Evolutionary conservation across 2,329 filamentous ascomycete genomes (phyloP).

Genomic region (Trichophyton schoenleinii): DNA sequence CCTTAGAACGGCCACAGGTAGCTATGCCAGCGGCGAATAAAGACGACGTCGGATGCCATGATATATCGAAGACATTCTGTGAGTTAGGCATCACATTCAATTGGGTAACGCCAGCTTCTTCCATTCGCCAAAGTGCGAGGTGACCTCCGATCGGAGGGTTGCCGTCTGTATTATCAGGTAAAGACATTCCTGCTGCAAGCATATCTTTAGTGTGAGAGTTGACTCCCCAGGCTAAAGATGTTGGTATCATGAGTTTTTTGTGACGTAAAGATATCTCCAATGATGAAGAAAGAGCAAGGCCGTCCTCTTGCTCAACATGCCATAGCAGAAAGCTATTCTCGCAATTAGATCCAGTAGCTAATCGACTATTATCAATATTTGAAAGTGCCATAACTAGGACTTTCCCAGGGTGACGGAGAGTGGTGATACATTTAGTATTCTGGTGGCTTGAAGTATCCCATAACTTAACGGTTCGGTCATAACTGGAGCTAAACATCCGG

Average conservation of each 20-base stretch:
- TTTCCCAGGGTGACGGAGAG: conserved; percentile 34
- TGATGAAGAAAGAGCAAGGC: conserved; percentile 15
- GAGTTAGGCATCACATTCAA: conserved; percentile 37
- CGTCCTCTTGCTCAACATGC: conserved; percentile 14
- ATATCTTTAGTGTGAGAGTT: conserved; percentile 27
- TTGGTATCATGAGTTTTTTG: conserved; percentile 24
- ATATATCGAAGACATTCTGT: conserved; percentile 46
- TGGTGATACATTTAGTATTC: conserved; percentile 21
- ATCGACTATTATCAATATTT: conserved; percentile 23
- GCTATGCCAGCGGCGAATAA: conserved; percentile 41
- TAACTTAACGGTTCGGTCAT: conserved; percentile 44
- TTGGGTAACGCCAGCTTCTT: conserved; percentile 23
- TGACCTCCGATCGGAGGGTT: not conserved
- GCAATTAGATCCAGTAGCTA: conserved; percentile 38
- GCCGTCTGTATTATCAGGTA: conserved; percentile 23
- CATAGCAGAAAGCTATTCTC: conserved; percentile 25
- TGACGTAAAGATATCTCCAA: conserved; percentile 12
- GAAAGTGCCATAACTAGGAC: conserved; percentile 42
- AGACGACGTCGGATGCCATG: conserved; percentile 41
- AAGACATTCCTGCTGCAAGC: conserved; percentile 44
- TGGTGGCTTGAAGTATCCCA: conserved; percentile 35
- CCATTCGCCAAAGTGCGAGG: conserved; percentile 37
- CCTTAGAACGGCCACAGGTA: conserved; percentile 19
- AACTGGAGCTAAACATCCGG: conserved; percentile 42
- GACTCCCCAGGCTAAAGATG: conserved; percentile 38